A percentile compares a stretch with the other conserved stretches of the same genome.
Evolutionary conservation across 2,329 filamentous ascomycete genomes (phyloP).

Genomic region (Hawksworthiomyces lignivorus): DNA sequence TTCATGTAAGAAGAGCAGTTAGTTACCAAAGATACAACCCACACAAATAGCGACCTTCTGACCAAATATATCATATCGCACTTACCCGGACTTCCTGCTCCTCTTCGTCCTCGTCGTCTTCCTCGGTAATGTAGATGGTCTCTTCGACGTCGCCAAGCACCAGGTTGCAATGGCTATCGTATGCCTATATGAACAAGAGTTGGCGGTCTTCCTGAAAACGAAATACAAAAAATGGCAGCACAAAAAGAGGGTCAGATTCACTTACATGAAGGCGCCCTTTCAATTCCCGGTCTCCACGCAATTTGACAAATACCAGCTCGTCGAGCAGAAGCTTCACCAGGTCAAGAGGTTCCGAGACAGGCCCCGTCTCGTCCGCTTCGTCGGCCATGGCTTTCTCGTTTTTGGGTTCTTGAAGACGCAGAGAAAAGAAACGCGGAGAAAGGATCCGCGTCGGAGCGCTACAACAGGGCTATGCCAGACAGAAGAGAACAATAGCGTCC

Average conservation of each 20-base stretch:
- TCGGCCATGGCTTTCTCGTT: constrained; percentile 87
- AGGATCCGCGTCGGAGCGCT: no score
- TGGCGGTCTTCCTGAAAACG: no score
- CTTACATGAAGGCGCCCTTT: constrained; percentile 80
- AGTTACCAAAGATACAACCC: no score
- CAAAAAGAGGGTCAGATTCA: no score
- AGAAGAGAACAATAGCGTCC: no score
- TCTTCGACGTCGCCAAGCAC: constrained; percentile 95
- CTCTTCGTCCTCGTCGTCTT: constrained; percentile 67
- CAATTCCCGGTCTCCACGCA: constrained; percentile 89
- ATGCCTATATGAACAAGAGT: constrained; percentile 54
- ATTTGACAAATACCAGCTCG: constrained; percentile 94
- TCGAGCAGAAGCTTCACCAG: constrained; percentile 90
- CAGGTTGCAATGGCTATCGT: constrained; percentile 97
- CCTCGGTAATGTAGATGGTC: constrained; percentile 89
- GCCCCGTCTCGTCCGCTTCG: constrained; percentile 61
- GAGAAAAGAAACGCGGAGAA: no score
- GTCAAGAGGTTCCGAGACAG: constrained; percentile 87
- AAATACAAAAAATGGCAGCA: no score
- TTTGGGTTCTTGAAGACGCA: no score
- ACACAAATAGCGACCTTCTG: no score
- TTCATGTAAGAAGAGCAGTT: neutral
- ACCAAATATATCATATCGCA: no score
- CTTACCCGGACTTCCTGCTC: constrained; percentile 56
- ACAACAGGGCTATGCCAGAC: no score